A percentile compares a stretch with the other conserved stretches of the same genome.
Conservation (phyloP, 768 basidiomycete genomes). For the Panaeolus cyanescens region DNA sequence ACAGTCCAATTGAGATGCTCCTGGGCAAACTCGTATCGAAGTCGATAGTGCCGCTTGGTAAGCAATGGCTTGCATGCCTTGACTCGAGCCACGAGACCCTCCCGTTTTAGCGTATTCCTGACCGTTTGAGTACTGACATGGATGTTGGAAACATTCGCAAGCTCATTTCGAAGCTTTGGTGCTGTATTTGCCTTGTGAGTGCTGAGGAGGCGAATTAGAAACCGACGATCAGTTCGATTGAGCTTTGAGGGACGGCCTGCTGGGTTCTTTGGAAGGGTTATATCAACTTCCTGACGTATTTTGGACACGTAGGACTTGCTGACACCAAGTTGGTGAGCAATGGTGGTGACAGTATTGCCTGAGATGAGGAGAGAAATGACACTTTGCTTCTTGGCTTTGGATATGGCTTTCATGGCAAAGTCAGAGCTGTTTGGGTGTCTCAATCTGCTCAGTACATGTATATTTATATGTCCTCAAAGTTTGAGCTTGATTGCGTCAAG, state of each 20-base stretch:
- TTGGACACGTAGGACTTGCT: no score
- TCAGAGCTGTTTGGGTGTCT: neutral
- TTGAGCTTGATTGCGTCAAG: neutral
- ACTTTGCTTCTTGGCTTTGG: neutral
- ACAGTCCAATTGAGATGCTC: constrained; percentile 9
- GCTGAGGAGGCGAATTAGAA: neutral
- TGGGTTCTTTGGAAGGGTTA: no score
- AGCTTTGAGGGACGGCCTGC: no score
- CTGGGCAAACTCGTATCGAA: neutral
- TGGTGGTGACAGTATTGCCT: no score
- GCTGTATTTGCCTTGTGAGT: neutral
- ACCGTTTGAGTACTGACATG: neutral
- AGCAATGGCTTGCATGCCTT: neutral
- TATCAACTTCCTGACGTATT: no score
- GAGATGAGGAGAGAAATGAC: no score
- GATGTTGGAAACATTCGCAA: neutral
- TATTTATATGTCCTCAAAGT: neutral
- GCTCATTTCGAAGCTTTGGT: neutral
- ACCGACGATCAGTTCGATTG: no score
- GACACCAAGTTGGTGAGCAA: no score
- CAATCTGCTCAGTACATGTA: neutral
- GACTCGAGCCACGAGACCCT: neutral
- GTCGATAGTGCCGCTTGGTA: neutral
- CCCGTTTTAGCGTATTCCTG: neutral
- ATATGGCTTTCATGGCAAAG: neutral